These are phyloP conservation scores for Globisporangium megalacanthum DNA, from an alignment of 352 stramenopile genomes.

Conservation along the genomic window DNA sequence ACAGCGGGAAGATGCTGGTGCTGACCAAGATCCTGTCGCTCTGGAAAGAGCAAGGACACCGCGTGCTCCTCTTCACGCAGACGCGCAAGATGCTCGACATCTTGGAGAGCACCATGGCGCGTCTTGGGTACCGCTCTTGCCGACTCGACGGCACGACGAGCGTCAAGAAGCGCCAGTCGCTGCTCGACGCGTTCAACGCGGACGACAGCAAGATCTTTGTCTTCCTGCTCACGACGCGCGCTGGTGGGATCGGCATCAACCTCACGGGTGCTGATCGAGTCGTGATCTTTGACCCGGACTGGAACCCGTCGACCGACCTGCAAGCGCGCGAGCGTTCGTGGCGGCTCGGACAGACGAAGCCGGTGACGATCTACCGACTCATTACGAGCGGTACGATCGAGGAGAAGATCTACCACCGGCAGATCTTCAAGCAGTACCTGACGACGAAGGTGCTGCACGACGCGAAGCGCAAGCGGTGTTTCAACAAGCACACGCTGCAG, in stretches of 20 bases:
- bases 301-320: constrained; percentile 97
- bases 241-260: constrained; percentile 96
- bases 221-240: constrained; percentile 81
- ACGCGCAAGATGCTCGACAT: constrained; percentile 97
- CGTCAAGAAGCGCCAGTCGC: constrained; percentile 87
- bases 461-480: constrained; percentile 94
- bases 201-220: constrained; percentile 71
- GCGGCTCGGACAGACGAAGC: constrained; percentile 89
- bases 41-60: constrained; percentile 95
- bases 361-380: constrained; percentile 87
- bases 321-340: constrained; percentile 97
- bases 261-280: constrained; percentile 95
- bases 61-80: constrained; percentile 97
- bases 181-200: constrained; percentile 97
- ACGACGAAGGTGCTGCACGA: constrained; percentile 97
- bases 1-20: constrained; percentile 96
- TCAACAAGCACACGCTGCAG: constrained; percentile 94
- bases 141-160: constrained; percentile 97
- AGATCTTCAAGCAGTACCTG: constrained; percentile 99
- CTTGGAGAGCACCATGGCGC: constrained; percentile 90
- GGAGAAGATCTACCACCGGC: constrained; percentile 99
- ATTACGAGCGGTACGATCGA: constrained; percentile 98
- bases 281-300: constrained; percentile 98
- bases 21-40: constrained; percentile 93
- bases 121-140: constrained; percentile 86